Conservation (phyloP, 2,329 filamentous ascomycete genomes). For the Trichoderma atrobrunneum region DNA sequence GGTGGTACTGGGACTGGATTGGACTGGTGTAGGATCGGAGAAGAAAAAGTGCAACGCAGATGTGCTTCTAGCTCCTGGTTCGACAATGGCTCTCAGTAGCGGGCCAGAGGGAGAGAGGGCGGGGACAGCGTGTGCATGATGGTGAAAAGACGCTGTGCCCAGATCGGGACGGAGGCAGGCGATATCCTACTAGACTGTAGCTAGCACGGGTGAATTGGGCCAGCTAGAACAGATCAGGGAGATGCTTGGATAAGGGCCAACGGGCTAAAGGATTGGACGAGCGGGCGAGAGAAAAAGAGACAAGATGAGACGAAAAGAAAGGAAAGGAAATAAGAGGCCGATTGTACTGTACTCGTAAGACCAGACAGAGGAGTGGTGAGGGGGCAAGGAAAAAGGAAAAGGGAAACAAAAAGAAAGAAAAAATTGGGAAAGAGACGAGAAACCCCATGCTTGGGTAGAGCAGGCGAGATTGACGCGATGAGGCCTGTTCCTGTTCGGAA, state of each 20-base stretch:
- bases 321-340: not conserved
- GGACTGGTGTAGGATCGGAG: conserved; percentile 2
- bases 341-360: not conserved
- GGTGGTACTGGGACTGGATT: not conserved
- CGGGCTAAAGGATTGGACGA: conserved; percentile 8
- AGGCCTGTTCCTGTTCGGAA: not conserved
- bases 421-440: not conserved
- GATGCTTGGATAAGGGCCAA: conserved; percentile 1
- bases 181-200: not conserved
- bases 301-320: not conserved
- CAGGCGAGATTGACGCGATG: conserved; percentile 15
- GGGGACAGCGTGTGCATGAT: conserved; percentile 13
- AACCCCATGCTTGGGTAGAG: not conserved
- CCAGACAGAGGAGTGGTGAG: not conserved
- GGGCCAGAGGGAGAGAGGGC: not conserved
- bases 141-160: not conserved
- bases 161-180: not conserved
- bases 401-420: not conserved
- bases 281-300: not conserved
- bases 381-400: not conserved
- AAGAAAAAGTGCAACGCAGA: conserved; percentile 9
- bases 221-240: not conserved
- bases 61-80: not conserved
- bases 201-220: not conserved
- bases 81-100: not conserved